These are phyloP conservation scores for Colletotrichum tropicicola DNA, from an alignment of 2,329 filamentous ascomycete species.

Conservation along the genomic window DNA sequence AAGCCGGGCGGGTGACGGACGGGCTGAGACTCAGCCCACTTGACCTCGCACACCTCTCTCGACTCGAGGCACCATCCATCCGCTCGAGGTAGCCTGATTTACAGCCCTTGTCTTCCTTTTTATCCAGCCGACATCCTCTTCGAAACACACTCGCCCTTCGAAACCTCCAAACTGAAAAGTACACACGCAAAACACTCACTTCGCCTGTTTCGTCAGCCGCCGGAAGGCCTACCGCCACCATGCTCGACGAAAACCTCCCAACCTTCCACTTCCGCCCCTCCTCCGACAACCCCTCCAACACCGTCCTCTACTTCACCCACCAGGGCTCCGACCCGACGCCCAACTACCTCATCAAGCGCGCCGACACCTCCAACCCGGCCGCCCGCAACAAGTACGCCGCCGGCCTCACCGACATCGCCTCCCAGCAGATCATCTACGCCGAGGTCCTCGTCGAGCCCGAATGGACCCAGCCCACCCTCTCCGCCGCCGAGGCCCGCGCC, in stretches of 20 bases:
- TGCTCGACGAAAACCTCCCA: slow-evolving; percentile 96
- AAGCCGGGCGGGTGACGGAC: slow-evolving; percentile 20
- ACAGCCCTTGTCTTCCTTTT: background rate
- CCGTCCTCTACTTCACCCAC: slow-evolving; percentile 68
- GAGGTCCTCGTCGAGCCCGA: slow-evolving; percentile 87
- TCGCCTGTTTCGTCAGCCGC: background rate
- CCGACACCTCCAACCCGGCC: slow-evolving; percentile 73
- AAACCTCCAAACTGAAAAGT: background rate
- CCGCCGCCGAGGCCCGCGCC: slow-evolving; percentile 81
- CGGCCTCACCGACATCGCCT: slow-evolving; percentile 84
- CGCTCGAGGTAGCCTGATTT: slow-evolving; percentile 3
- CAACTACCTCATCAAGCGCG: slow-evolving; percentile 82
- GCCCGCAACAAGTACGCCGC: slow-evolving; percentile 87
- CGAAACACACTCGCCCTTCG: background rate
- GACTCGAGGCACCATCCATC: background rate
- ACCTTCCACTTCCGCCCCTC: slow-evolving; percentile 67
- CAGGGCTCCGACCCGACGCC: slow-evolving; percentile 83
- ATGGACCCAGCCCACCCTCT: slow-evolving; percentile 85
- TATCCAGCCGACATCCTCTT: background rate
- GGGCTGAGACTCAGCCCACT: slow-evolving; percentile 24
- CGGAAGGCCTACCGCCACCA: slow-evolving; percentile 46
- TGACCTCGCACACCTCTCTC: slow-evolving; percentile 8
- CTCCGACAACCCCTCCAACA: slow-evolving; percentile 63
- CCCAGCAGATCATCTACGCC: slow-evolving; percentile 83
- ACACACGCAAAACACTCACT: background rate